phyloP scores from a whole-genome alignment of 2,329 filamentous ascomycete species.

The Chaetoscypha palmicola region DNA sequence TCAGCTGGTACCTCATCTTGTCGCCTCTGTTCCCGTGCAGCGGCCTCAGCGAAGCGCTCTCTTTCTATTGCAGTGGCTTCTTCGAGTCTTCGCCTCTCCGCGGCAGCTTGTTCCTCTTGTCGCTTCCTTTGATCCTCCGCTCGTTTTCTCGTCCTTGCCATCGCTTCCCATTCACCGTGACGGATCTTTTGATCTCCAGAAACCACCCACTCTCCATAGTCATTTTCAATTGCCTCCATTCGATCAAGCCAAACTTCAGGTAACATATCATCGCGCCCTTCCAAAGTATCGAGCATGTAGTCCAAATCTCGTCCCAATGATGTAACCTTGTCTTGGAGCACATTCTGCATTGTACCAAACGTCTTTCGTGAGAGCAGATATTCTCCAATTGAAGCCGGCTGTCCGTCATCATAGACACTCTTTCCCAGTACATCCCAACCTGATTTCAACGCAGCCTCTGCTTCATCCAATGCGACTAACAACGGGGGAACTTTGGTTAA shows the following conservation, averaged over 20 bases:
- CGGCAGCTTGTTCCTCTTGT: slow-evolving; percentile 17
- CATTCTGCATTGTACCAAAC: slow-evolving; percentile 51
- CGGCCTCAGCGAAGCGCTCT: too few relatives aligned
- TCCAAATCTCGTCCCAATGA: slow-evolving; percentile 69
- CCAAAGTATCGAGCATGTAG: slow-evolving; percentile 76
- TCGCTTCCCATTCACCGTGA: slow-evolving; percentile 50
- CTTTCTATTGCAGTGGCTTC: background rate
- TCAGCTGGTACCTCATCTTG: background rate
- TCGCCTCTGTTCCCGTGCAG: slow-evolving; percentile 1
- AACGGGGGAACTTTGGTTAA: slow-evolving; percentile 66
- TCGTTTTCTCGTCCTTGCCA: slow-evolving; percentile 20
- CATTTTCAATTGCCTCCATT: slow-evolving; percentile 71
- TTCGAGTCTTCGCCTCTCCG: too few relatives aligned
- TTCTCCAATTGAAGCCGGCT: slow-evolving; percentile 3
- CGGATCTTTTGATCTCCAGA: slow-evolving; percentile 68
- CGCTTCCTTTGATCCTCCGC: slow-evolving; percentile 25
- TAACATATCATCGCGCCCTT: slow-evolving; percentile 75
- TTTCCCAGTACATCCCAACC: slow-evolving; percentile 57
- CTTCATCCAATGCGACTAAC: slow-evolving; percentile 57
- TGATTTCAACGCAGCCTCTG: slow-evolving; percentile 55
- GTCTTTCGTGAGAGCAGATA: slow-evolving; percentile 31
- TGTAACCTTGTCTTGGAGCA: slow-evolving; percentile 62
- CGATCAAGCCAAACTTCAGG: slow-evolving; percentile 83
- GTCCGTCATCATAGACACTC: slow-evolving; percentile 9
- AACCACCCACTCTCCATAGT: slow-evolving; percentile 75